Percentiles rank a stretch among this genome's conserved stretches.
These are phyloP conservation scores for Coniochaeta pulveracea DNA, from an alignment of 2,329 filamentous ascomycete species.

Conservation along the genomic window DNA sequence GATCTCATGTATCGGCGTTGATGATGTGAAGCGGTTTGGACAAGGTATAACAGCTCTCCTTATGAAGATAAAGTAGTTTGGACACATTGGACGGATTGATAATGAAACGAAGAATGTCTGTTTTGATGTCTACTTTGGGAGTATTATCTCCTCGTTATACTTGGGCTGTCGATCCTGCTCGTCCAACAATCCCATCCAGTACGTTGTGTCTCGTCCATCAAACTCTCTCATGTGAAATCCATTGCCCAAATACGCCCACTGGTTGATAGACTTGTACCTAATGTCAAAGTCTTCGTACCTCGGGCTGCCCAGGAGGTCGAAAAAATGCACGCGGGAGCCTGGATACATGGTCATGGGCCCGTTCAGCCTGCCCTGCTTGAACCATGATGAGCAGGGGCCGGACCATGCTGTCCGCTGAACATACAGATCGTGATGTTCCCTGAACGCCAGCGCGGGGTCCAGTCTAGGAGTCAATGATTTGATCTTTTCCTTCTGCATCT, in stretches of 20 bases:
- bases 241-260: constrained; percentile 2
- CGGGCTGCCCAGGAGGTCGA: not conserved
- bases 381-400: not conserved
- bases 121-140: not conserved
- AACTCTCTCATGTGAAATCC: constrained; percentile 1
- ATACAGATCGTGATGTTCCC: not conserved
- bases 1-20: too few relatives aligned
- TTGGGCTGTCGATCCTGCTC: constrained; percentile 2
- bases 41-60: too few relatives aligned
- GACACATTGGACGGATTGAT: too few relatives aligned
- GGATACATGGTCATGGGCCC: not conserved
- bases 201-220: constrained; percentile 2
- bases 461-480: not conserved
- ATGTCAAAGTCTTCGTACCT: not conserved
- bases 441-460: not conserved
- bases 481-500: constrained; percentile 1
- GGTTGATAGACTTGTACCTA: not conserved
- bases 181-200: constrained; percentile 3
- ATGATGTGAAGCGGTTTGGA: too few relatives aligned
- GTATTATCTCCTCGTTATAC: constrained; percentile 3
- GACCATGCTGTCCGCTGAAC: constrained; percentile 1
- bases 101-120: not conserved
- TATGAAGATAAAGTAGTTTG: too few relatives aligned
- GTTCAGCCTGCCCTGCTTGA: not conserved
- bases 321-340: not conserved